phyloP scores from a whole-genome alignment of 2,329 filamentous ascomycete species.

The Exophiala sp. region DNA sequence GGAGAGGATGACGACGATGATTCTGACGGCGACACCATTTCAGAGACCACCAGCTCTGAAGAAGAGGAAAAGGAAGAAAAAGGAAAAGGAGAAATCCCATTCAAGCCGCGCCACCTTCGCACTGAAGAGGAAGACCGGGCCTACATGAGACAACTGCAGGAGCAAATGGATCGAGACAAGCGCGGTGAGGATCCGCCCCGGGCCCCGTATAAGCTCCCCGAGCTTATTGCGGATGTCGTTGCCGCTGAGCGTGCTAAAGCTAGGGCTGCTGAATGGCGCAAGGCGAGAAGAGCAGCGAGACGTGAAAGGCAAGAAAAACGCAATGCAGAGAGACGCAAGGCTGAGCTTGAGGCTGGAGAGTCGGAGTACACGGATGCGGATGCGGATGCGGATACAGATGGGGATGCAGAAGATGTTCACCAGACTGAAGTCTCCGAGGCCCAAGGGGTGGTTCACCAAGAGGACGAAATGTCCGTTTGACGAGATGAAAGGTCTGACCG shows the following conservation, averaged over 20 bases:
- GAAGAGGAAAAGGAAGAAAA: background rate
- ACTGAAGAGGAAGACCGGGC: background rate
- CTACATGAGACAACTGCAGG: background rate
- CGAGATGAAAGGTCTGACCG: too few species aligned
- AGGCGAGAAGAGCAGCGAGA: background rate
- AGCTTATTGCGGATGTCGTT: background rate
- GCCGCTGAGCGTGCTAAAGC: background rate
- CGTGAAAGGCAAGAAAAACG: too few species aligned
- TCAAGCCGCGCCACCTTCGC: too few species aligned
- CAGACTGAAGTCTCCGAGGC: too few species aligned
- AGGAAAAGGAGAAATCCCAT: too few species aligned
- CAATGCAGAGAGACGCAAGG: too few species aligned
- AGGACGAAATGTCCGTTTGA: too few species aligned
- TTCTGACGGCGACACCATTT: background rate
- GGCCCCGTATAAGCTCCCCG: background rate
- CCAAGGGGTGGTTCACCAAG: too few species aligned
- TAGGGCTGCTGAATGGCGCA: background rate
- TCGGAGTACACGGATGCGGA: too few species aligned
- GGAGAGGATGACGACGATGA: background rate
- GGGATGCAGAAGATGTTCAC: too few species aligned
- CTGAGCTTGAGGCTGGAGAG: too few species aligned
- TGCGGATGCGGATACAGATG: too few species aligned
- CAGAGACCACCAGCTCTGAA: background rate
- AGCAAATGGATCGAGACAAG: background rate
- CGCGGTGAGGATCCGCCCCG: background rate